These are phyloP conservation scores for Neurospora sp. DNA, from an alignment of 495 filamentous ascomycete species.

Conservation along the genomic window DNA sequence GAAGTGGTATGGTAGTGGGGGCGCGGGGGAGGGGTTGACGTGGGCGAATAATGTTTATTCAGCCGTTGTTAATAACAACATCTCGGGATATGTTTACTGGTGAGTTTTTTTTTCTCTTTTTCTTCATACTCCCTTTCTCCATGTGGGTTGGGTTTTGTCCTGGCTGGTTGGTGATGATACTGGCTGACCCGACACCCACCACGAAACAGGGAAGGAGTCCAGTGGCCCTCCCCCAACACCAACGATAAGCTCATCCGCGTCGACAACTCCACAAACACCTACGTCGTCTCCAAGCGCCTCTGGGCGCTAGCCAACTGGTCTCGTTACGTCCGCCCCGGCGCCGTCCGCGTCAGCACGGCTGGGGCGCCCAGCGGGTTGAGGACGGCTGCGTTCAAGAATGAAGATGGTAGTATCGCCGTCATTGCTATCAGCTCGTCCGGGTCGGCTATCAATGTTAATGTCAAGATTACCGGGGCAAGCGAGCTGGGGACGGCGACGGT, in stretches of 20 bases:
- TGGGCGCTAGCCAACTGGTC: conserved; percentile 46
- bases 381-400: conserved; percentile 41
- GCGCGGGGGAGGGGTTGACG: conserved; percentile 42
- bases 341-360: conserved; percentile 27
- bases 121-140: not conserved
- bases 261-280: conserved; percentile 27
- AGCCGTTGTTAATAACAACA: conserved; percentile 32
- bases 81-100: conserved; percentile 44
- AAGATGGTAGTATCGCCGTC: conserved; percentile 37
- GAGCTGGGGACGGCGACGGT: conserved; percentile 10
- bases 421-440: conserved; percentile 37
- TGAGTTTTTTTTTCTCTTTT: not conserved
- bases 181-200: no score
- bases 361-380: conserved; percentile 24
- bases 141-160: no score
- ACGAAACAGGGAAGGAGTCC: conserved; percentile 31
- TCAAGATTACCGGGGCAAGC: conserved; percentile 18
- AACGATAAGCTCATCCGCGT: conserved; percentile 39
- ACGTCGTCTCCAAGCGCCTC: conserved; percentile 34
- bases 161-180: no score
- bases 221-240: conserved; percentile 35
- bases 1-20: conserved; percentile 37
- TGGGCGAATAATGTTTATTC: conserved; percentile 46
- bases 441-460: conserved; percentile 15
- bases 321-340: conserved; percentile 41